These are phyloP conservation scores for Nepenthes mirabilis DNA, from an alignment of 148 eudicot species.

Conservation along the genomic window DNA sequence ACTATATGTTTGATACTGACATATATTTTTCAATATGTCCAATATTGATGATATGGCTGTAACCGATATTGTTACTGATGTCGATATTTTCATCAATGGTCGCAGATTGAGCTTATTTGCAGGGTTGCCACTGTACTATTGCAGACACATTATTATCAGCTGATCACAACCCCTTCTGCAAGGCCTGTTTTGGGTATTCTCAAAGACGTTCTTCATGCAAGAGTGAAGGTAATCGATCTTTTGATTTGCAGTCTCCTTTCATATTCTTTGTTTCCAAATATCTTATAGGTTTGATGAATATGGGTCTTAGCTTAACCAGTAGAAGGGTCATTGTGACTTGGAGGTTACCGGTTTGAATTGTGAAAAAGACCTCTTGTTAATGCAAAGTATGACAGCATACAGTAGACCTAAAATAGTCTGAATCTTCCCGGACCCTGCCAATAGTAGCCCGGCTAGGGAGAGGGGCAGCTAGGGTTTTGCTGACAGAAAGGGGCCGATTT, in stretches of 20 bases:
- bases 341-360: too few relatives aligned
- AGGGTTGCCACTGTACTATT: constrained; percentile 53
- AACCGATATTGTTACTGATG: not conserved
- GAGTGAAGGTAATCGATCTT: constrained; percentile 56
- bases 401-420: too few relatives aligned
- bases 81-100: not conserved
- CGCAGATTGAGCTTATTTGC: constrained; percentile 89
- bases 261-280: not conserved
- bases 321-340: too few relatives aligned
- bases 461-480: too few relatives aligned
- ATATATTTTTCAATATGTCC: not conserved
- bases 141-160: constrained; percentile 74
- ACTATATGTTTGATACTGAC: not conserved
- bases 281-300: not conserved
- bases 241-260: too few relatives aligned
- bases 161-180: constrained; percentile 59
- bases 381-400: too few relatives aligned
- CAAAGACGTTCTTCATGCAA: constrained; percentile 57
- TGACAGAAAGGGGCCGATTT: too few relatives aligned
- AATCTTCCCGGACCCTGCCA: too few relatives aligned
- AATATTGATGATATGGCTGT: not conserved
- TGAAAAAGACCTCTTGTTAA: too few relatives aligned
- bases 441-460: too few relatives aligned
- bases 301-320: too few relatives aligned
- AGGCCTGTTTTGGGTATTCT: constrained; percentile 57